phyloP scores from a whole-genome alignment of 192 early-diverging fungal species.

The Obelidium mucronatum region DNA sequence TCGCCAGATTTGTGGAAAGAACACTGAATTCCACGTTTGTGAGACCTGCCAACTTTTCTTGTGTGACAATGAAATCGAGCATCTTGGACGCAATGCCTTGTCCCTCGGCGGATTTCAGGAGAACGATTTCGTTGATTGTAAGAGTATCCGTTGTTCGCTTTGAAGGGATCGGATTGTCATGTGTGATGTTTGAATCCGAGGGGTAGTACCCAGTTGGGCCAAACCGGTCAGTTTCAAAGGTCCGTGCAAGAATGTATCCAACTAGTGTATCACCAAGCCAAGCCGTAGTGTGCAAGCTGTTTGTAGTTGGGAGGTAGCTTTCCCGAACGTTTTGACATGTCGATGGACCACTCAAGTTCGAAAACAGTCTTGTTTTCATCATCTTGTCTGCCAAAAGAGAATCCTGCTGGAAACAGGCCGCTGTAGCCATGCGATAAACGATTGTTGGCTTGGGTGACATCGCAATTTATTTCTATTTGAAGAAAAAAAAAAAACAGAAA shows the following conservation, averaged over 20 bases:
- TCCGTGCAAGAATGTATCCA: conserved; percentile 28
- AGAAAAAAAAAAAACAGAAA: conserved; percentile 7
- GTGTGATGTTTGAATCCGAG: neutral
- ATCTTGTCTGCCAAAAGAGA: conserved; percentile 13
- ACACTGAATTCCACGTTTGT: conserved; percentile 19
- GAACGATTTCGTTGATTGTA: conserved; percentile 30
- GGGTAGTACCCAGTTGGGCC: neutral
- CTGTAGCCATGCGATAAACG: neutral
- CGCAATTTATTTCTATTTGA: no score
- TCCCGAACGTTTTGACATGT: neutral
- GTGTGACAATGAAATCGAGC: conserved; percentile 21
- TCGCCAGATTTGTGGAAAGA: neutral
- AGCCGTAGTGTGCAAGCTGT: neutral
- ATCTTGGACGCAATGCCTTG: conserved; percentile 21
- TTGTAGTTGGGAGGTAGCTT: conserved; percentile 3
- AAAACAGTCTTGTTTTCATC: neutral
- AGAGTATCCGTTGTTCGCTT: conserved; percentile 7
- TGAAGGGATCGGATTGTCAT: neutral
- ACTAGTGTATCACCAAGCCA: neutral
- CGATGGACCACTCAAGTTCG: conserved; percentile 9
- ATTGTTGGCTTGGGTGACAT: neutral
- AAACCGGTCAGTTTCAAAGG: neutral
- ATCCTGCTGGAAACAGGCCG: neutral
- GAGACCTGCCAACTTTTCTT: neutral
- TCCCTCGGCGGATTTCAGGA: neutral